Conservation (phyloP, 805 yeast species). For the Yarrowia hollandica region DNA sequence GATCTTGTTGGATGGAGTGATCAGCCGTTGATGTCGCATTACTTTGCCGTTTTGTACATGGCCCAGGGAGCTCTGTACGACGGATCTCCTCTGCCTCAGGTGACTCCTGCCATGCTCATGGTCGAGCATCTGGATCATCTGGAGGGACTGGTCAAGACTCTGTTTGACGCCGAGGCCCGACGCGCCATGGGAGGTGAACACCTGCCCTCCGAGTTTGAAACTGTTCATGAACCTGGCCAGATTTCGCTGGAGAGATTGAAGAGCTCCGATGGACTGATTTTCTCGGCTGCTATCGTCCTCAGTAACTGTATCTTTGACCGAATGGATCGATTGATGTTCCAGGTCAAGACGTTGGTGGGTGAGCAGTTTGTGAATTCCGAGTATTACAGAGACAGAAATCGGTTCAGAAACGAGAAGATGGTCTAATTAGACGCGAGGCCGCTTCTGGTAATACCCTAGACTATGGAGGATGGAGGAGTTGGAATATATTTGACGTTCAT, state of each 20-base stretch:
- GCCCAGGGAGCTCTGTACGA: conserved; percentile 37
- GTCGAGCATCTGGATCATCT: conserved; percentile 30
- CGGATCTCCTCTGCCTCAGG: conserved; percentile 39
- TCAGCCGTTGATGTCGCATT: conserved; percentile 36
- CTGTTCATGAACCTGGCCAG: not conserved
- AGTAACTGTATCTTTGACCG: conserved; percentile 39
- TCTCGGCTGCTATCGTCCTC: conserved; percentile 36
- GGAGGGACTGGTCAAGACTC: not conserved
- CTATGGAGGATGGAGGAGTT: too few relatives aligned
- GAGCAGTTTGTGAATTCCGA: conserved; percentile 39
- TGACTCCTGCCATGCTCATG: conserved; percentile 39
- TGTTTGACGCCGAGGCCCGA: not conserved
- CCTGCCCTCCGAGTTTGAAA: not conserved
- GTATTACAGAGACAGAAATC: conserved; percentile 26
- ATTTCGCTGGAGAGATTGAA: conserved; percentile 24
- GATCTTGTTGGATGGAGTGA: conserved; percentile 40
- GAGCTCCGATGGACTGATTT: conserved; percentile 36
- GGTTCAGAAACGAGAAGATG: conserved; percentile 1
- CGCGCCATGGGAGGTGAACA: conserved; percentile 1
- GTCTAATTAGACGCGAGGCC: too few relatives aligned
- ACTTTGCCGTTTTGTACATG: conserved; percentile 41
- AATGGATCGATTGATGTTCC: conserved; percentile 39
- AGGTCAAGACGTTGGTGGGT: conserved; percentile 42
- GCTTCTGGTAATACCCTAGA: too few relatives aligned
- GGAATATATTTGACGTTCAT: too few relatives aligned